These are phyloP conservation scores for Ascoidea asiatica DNA, from an alignment of 805 yeast species.

Conservation along the genomic window DNA sequence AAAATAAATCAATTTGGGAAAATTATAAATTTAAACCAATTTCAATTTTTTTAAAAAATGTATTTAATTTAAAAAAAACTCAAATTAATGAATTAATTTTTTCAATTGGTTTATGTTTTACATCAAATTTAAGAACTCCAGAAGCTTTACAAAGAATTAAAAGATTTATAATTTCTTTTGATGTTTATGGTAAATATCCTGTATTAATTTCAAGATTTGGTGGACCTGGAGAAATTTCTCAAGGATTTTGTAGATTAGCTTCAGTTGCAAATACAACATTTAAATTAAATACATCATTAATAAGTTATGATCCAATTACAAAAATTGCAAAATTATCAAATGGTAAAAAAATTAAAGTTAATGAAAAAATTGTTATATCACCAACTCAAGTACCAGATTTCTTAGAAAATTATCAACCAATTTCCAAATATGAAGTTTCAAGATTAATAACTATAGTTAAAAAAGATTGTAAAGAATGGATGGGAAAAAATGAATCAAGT, in stretches of 20 bases:
- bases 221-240: conserved; percentile 90
- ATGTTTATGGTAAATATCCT: conserved; percentile 90
- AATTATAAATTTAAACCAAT: conserved; percentile 45
- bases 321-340: conserved; percentile 64
- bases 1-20: conserved; percentile 32
- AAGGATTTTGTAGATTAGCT: conserved; percentile 94
- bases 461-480: conserved; percentile 86
- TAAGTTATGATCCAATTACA: conserved; percentile 48
- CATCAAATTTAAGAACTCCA: conserved; percentile 46
- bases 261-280: conserved; percentile 97
- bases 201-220: conserved; percentile 87
- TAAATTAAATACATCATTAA: conserved; percentile 58
- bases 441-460: conserved; percentile 74
- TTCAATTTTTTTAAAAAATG: conserved; percentile 41
- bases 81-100: conserved; percentile 77
- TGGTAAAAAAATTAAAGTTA: conserved; percentile 62
- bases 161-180: conserved; percentile 72
- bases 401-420: conserved; percentile 23
- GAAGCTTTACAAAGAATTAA: conserved; percentile 72
- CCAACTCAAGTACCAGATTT: conserved; percentile 47
- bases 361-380: conserved; percentile 67
- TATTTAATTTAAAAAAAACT: conserved; percentile 57
- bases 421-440: conserved; percentile 43
- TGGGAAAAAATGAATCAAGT: conserved; percentile 68
- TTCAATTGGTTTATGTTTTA: conserved; percentile 71